Evolutionary conservation across 1,139 yeast genomes (phyloP), one percentile per base, ranked within the genome.

Genomic region (Candida gigantensis): DNA sequence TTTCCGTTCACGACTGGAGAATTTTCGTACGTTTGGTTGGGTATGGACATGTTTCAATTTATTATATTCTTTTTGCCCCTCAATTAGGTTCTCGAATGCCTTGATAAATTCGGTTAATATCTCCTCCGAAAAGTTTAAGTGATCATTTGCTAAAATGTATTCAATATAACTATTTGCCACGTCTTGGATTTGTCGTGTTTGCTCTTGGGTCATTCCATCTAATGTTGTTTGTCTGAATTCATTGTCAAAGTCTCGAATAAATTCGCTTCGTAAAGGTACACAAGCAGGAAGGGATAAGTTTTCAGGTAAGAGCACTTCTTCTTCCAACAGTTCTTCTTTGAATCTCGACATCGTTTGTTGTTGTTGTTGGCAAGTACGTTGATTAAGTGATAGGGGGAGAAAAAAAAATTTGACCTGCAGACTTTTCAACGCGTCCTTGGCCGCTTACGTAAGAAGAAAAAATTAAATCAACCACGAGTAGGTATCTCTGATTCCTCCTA

Each of bases 1-100:
- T 1, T 51, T 44, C 23, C 53, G 58, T 1, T 24, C 24, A 11
- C 45, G 24, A 24, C 25, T 18, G 10, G 36, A 27, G 21, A 41
- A 16, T 21, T 30, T 35, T 36, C 40, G 40, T 3, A 36, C 20
- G 3, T 32, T 14, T 10, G 37, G 27, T 8, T 27, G n/a, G 35
- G 36, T 21, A 11, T 30, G 35, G n/a, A 41, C 21, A 17, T 28
- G 24, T 16, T 37, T 16, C 13, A 43, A 19, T 8, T 36, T 34
- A 6, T 17, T 14, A 2, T 24, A 8, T 17, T 35, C 39, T 23
- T 5, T 13, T 16, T 24, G 28, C 5, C 34, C 26, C 12, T 19
- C 16, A 2, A 20, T 16, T 15, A 35, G 23, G 23, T 39, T 39
- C 13, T 32, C 39, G n/a, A 32, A 34, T 16, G 37, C 24, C 10